These are phyloP conservation scores for Cynanchum wilfordii DNA, from an alignment of 257 asterid genomes.

Conservation along the genomic window DNA sequence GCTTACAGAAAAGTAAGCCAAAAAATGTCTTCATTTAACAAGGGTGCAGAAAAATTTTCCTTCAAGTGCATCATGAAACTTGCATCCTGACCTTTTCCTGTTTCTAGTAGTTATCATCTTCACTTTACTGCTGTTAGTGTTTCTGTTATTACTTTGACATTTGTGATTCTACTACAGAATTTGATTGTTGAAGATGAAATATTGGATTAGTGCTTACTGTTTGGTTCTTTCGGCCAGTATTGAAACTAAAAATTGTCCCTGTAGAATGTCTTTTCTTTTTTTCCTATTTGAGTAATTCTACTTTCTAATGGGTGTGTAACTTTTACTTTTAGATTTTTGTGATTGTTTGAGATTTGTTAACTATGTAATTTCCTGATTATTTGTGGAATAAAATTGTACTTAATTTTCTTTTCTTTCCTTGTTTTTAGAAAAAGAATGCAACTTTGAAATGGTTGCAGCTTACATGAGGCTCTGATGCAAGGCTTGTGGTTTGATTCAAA, in stretches of 20 bases:
- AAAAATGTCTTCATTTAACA: not conserved
- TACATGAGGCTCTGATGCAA: slow-evolving; percentile 42
- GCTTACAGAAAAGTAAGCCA: too few relatives aligned
- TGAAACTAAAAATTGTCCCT: not conserved
- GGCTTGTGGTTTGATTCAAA: slow-evolving; percentile 27
- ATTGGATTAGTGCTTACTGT: not conserved
- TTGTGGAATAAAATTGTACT: too few relatives aligned
- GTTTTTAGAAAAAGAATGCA: not conserved
- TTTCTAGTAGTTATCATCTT: not conserved
- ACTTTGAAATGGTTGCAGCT: not conserved
- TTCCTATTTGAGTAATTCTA: not conserved
- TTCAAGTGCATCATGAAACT: not conserved
- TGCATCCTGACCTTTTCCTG: not conserved
- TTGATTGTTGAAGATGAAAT: not conserved
- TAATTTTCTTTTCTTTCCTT: too few relatives aligned
- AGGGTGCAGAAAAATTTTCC: not conserved
- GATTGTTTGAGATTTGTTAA: too few relatives aligned
- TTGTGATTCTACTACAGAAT: not conserved
- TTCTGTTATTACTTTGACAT: not conserved
- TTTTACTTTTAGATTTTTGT: too few relatives aligned
- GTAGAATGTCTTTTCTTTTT: slow-evolving; percentile 2
- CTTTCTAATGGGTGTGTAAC: not conserved
- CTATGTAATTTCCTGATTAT: too few relatives aligned
- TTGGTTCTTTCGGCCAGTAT: not conserved
- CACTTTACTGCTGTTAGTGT: not conserved